phyloP scores from a whole-genome alignment of 2,329 filamentous ascomycete species.

The Rutstroemia sydowiana region DNA sequence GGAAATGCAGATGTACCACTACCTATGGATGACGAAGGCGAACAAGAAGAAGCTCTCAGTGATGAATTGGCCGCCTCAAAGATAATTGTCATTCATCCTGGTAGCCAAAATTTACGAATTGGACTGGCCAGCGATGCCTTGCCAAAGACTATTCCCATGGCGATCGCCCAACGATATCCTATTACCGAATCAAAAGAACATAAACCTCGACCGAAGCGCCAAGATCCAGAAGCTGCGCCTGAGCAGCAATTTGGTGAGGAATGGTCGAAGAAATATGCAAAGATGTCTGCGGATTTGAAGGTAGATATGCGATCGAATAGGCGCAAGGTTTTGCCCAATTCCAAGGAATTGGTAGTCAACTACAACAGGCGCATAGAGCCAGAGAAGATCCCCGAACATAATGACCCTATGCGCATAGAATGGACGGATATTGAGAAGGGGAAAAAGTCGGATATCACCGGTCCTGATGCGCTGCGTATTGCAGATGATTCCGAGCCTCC shows the following conservation, averaged over 20 bases:
- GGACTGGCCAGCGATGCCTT: constrained; percentile 93
- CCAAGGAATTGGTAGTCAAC: constrained; percentile 89
- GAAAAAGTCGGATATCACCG: constrained; percentile 55
- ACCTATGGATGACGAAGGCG: constrained; percentile 45
- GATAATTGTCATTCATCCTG: constrained; percentile 89
- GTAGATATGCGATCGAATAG: constrained; percentile 88
- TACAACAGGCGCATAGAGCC: constrained; percentile 81
- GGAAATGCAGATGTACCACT: constrained; percentile 59
- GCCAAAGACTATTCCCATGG: constrained; percentile 90
- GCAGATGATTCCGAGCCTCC: constrained; percentile 83
- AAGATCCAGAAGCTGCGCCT: constrained; percentile 45
- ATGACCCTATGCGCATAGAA: constrained; percentile 86
- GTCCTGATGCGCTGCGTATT: constrained; percentile 74
- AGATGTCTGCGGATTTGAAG: constrained; percentile 82
- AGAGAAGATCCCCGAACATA: constrained; percentile 87
- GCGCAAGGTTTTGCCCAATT: constrained; percentile 91
- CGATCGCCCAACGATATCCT: constrained; percentile 71
- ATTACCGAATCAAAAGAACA: constrained; percentile 79
- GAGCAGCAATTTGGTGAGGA: constrained; percentile 89
- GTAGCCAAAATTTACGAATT: constrained; percentile 90
- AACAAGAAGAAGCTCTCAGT: constrained; percentile 45
- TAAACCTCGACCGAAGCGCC: constrained; percentile 68
- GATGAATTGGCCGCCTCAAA: constrained; percentile 72
- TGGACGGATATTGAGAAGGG: constrained; percentile 77
- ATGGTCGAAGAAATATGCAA: constrained; percentile 65